Evolutionary conservation across 495 filamentous ascomycete species (phyloP).

Genomic region (Podospora australis): DNA sequence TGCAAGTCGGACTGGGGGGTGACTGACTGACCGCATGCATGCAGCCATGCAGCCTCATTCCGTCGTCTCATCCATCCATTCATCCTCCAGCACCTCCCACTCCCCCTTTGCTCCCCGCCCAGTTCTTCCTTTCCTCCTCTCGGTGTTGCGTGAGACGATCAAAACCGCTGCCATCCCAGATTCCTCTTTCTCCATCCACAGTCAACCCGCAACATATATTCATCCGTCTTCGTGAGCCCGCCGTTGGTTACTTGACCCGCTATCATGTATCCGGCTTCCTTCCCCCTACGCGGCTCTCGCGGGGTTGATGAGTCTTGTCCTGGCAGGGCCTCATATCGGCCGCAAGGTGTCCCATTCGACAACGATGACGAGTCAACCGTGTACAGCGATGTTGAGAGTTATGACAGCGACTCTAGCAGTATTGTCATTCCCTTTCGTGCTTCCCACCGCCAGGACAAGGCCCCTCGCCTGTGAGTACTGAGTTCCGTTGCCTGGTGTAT

Average conservation of each 20-base stretch:
- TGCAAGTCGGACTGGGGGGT: background rate
- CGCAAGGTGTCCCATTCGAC: conserved; percentile 1
- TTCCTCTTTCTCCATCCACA: background rate
- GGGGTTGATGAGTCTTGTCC: too few species aligned
- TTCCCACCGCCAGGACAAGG: background rate
- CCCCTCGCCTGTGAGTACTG: conserved; percentile 2
- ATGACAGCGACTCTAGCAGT: conserved; percentile 6
- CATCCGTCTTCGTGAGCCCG: too few species aligned
- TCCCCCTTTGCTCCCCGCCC: background rate
- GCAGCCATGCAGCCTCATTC: too few species aligned
- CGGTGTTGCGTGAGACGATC: too few species aligned
- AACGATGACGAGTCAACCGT: conserved; percentile 10
- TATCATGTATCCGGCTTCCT: background rate
- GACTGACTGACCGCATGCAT: too few species aligned
- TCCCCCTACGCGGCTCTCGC: background rate
- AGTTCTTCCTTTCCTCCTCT: too few species aligned
- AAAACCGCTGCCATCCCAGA: conserved; percentile 7
- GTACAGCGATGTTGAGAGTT: conserved; percentile 8
- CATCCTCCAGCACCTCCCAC: conserved; percentile 2
- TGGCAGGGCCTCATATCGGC: too few species aligned
- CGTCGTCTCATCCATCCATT: too few species aligned
- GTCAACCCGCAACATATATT: too few species aligned
- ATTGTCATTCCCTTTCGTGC: background rate
- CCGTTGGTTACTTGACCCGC: too few species aligned
- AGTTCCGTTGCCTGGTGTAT: too few species aligned